Evolutionary conservation across 768 basidiomycete species (phyloP).

Genomic region (Nevesoporus exiguus): DNA sequence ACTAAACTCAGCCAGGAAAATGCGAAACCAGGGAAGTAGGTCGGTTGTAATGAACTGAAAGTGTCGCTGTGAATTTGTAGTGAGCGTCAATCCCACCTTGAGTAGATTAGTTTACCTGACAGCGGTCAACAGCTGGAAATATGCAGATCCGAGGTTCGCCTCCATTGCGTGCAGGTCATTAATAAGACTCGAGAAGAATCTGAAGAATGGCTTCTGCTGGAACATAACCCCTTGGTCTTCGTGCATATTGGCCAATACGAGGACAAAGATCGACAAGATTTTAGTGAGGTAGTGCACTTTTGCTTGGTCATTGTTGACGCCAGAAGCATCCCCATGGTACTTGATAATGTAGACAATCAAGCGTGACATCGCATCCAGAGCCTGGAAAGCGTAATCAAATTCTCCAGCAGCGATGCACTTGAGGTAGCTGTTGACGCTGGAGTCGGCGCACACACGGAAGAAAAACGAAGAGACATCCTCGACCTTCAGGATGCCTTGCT

Average conservation of each 20-base stretch:
- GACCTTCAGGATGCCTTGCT: constrained; percentile 93
- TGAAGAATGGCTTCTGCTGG: constrained; percentile 97
- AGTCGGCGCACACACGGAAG: constrained; percentile 96
- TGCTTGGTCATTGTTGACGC: constrained; percentile 88
- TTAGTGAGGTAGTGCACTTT: constrained; percentile 97
- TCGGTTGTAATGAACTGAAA: constrained; percentile 92
- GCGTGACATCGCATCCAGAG: constrained; percentile 92
- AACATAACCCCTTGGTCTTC: constrained; percentile 90
- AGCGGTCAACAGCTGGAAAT: constrained; percentile 83
- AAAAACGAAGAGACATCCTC: constrained; percentile 97
- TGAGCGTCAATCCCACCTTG: not conserved
- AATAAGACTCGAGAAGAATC: constrained; percentile 95
- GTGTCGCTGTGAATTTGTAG: constrained; percentile 61
- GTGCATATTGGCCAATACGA: constrained; percentile 91
- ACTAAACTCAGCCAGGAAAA: constrained; percentile 98
- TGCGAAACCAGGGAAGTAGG: constrained; percentile 95
- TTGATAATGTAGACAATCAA: constrained; percentile 98
- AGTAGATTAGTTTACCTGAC: constrained; percentile 57
- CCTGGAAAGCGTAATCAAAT: constrained; percentile 78
- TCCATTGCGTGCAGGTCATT: constrained; percentile 90
- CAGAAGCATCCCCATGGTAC: constrained; percentile 95
- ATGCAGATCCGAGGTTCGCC: constrained; percentile 78
- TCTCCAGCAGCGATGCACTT: constrained; percentile 72
- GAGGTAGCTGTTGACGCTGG: constrained; percentile 85
- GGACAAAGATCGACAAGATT: constrained; percentile 94